These are phyloP conservation scores for Eucalyptus tenuipes DNA, from an alignment of 345 rosid species.

Conservation along the genomic window DNA sequence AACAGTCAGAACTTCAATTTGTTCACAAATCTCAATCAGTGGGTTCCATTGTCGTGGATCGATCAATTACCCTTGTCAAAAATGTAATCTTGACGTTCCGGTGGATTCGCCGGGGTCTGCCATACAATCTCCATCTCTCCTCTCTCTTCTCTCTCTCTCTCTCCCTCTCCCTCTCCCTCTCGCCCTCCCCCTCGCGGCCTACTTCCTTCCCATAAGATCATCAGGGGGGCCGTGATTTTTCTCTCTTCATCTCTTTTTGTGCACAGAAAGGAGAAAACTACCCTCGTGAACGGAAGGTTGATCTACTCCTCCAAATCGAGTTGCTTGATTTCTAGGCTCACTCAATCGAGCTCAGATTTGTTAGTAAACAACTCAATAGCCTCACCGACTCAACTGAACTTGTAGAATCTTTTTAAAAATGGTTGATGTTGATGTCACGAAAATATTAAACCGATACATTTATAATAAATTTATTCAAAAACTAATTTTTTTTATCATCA, in stretches of 20 bases:
- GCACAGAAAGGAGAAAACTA: no score
- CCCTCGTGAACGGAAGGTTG: no score
- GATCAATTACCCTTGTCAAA: conserved; percentile 40
- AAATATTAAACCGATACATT: no score
- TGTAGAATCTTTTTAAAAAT: no score
- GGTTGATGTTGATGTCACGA: no score
- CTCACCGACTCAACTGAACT: no score
- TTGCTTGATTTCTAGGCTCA: no score
- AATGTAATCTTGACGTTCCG: conserved; percentile 53
- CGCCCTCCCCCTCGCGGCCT: conserved; percentile 3
- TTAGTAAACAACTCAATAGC: no score
- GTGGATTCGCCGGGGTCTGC: conserved; percentile 58
- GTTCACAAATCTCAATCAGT: not conserved
- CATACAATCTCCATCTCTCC: conserved; percentile 38
- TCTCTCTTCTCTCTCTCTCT: not conserved
- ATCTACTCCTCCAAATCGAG: not conserved
- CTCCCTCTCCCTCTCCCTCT: not conserved
- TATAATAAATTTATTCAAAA: no score
- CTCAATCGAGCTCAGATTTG: no score
- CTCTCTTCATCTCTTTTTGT: not conserved
- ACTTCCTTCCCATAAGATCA: not conserved
- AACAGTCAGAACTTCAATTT: not conserved
- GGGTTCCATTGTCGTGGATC: not conserved
- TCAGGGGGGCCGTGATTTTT: not conserved
- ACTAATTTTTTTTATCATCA: no score